Evolutionary conservation across 1,284 basidiomycete species (phyloP).

Genomic region (Ceratobasidium sp.): DNA sequence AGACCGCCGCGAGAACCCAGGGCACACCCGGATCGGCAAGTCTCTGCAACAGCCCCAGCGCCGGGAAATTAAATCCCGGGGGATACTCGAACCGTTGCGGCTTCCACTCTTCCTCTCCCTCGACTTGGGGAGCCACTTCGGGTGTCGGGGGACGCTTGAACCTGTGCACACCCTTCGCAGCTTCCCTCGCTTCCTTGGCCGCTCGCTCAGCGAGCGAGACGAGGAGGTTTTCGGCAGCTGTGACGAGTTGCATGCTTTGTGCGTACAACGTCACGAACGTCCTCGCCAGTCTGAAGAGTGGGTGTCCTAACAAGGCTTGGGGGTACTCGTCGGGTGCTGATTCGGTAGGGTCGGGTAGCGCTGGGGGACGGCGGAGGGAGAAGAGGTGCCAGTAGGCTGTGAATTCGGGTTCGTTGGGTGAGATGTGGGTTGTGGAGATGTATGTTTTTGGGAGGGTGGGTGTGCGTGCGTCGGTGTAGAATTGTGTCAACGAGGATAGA

Average conservation of each 20-base stretch:
- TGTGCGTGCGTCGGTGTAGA: slow-evolving; percentile 34
- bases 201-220: slow-evolving; percentile 16
- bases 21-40: slow-evolving; percentile 34
- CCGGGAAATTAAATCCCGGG: slow-evolving; percentile 4
- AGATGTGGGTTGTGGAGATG: slow-evolving; percentile 25
- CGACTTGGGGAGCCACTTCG: not conserved
- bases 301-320: slow-evolving; percentile 1
- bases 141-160: slow-evolving; percentile 4
- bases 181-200: slow-evolving; percentile 22
- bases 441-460: slow-evolving; percentile 32
- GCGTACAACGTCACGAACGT: slow-evolving; percentile 13
- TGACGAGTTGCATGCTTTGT: slow-evolving; percentile 17
- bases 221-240: slow-evolving; percentile 17
- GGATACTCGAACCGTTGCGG: slow-evolving; percentile 36
- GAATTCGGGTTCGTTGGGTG: slow-evolving; percentile 24
- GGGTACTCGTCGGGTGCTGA: not conserved
- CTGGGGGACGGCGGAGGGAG: slow-evolving; percentile 22
- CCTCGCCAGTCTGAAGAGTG: slow-evolving; percentile 13
- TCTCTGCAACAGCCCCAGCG: slow-evolving; percentile 7
- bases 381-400: slow-evolving; percentile 34
- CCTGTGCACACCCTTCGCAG: slow-evolving; percentile 7
- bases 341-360: not conserved
- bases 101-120: slow-evolving; percentile 18
- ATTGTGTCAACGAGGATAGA: slow-evolving; percentile 24
- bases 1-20: slow-evolving; percentile 28